Base-by-base conservation (phyloP, 768 basidiomycete genomes). In the Phaeotremella skinneri region DNA sequence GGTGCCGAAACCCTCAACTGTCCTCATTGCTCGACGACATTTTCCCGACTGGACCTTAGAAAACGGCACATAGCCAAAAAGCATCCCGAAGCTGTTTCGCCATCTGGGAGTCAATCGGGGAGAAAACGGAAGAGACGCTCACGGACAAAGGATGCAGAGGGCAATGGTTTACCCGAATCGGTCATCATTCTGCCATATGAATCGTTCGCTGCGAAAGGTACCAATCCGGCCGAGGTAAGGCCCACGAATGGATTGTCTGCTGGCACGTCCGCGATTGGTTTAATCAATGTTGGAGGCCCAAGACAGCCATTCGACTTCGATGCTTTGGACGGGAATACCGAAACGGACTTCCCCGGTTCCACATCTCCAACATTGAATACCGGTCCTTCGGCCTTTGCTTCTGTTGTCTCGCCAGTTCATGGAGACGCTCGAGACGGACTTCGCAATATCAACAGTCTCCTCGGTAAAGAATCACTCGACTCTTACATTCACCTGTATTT, bases 61-160 rank as follows among this genome's bases (percentile, higher is more conserved):
- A 39, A 45, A 25, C 47, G 69, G 20, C 69, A 70, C 49, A 29
- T 63, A 17, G 59, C 53, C 49, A 55, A 58, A 20, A 63, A 68
- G 45, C 69, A 70, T 47, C 55, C 56, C 11, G 61, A 66, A 13
- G 20, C 26, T 41, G 7, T 21, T 13, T 45, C 43, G 7, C 20
- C 43, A 13, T 20, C 43, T 45, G 13, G 13, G 21, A 21, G 21
- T 20, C 23, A 11, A 6, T 7, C 7, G 34, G 17, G 9, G 6
- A 21, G 9, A 21, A 45, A 45, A 21, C 13, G 43, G 43, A 45
- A 45, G 21, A 45, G 43, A 45, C 21, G 13, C 13, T 13, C 11
- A 9, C 43, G 23, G 21, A 45, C 13, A 14, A 23, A 45, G 11
- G n/a, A 39, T n/a, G 37, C n/a, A n/a, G n/a, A 39, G 11, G 37